Conservation (phyloP, 768 basidiomycete species). For the Boletus fagicola region DNA sequence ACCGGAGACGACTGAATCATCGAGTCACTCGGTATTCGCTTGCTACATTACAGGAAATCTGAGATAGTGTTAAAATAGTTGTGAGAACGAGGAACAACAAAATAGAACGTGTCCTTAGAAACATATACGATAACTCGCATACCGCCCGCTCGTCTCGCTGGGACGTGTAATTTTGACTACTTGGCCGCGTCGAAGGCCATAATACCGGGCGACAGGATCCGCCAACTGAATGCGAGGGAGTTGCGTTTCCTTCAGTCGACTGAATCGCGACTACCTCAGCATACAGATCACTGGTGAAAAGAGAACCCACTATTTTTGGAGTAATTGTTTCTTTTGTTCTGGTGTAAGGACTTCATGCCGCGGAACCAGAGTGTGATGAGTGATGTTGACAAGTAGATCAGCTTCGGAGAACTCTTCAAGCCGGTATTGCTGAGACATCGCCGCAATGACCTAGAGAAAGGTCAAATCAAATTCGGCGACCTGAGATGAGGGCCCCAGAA, state of each 20-base stretch:
- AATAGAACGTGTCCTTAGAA: conserved; percentile 45
- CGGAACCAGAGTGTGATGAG: conserved; percentile 92
- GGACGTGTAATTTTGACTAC: conserved; percentile 98
- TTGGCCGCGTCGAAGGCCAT: conserved; percentile 91
- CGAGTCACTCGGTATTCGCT: conserved; percentile 7
- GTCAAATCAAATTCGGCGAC: neutral
- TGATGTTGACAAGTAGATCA: conserved; percentile 96
- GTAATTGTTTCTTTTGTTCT: conserved; percentile 82
- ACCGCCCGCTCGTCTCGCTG: conserved; percentile 94
- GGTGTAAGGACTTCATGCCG: conserved; percentile 82
- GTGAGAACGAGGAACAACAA: conserved; percentile 1
- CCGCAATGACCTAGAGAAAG: conserved; percentile 74
- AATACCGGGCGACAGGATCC: conserved; percentile 98
- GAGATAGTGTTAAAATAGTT: conserved; percentile 4
- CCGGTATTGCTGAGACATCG: conserved; percentile 81
- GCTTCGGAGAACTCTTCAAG: conserved; percentile 97
- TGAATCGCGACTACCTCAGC: conserved; percentile 33
- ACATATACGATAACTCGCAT: conserved; percentile 90
- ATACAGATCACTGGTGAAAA: conserved; percentile 3
- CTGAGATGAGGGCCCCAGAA: neutral
- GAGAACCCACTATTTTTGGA: conserved; percentile 86
- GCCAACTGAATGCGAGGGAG: conserved; percentile 94
- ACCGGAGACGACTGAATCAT: neutral
- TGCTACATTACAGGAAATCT: conserved; percentile 17
- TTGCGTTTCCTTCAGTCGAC: conserved; percentile 97